These are phyloP conservation scores for Fusarium xylarioides DNA, from an alignment of 2,329 filamentous ascomycete genomes.

Conservation along the genomic window DNA sequence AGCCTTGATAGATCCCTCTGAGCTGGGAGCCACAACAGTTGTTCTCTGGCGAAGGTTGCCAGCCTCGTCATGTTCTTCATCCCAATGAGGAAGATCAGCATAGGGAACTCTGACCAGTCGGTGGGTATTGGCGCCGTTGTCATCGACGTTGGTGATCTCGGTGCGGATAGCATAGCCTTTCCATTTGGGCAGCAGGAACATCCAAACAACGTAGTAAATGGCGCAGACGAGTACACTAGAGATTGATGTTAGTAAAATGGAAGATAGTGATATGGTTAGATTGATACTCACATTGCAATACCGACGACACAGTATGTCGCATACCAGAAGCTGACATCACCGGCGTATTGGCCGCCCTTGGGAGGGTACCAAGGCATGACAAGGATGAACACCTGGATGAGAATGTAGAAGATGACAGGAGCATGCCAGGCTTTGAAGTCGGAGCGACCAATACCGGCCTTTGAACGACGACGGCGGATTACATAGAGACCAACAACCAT, in stretches of 20 bases:
- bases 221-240: constrained; percentile 60
- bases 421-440: constrained; percentile 69
- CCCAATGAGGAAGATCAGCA: constrained; percentile 63
- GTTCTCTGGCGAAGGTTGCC: constrained; percentile 29
- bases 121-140: constrained; percentile 54
- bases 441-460: constrained; percentile 56
- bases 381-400: constrained; percentile 68
- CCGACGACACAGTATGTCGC: constrained; percentile 73
- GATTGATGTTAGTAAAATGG: neutral
- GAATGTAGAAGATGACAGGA: constrained; percentile 66
- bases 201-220: constrained; percentile 68
- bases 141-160: constrained; percentile 57
- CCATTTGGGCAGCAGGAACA: constrained; percentile 62
- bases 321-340: constrained; percentile 79
- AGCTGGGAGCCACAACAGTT: neutral
- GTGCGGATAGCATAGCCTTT: constrained; percentile 65
- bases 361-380: constrained; percentile 79
- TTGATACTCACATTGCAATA: constrained; percentile 66
- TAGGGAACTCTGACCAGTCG: constrained; percentile 63
- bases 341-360: constrained; percentile 63
- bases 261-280: rapidly evolving
- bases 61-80: constrained; percentile 64
- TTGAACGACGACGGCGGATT: constrained; percentile 63
- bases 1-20: neutral
- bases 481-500: constrained; percentile 67